Evolutionary conservation across 371 early-diverging fungal genomes (phyloP), one percentile per base, ranked within the genome.

Genomic region (Mucor indicus): DNA sequence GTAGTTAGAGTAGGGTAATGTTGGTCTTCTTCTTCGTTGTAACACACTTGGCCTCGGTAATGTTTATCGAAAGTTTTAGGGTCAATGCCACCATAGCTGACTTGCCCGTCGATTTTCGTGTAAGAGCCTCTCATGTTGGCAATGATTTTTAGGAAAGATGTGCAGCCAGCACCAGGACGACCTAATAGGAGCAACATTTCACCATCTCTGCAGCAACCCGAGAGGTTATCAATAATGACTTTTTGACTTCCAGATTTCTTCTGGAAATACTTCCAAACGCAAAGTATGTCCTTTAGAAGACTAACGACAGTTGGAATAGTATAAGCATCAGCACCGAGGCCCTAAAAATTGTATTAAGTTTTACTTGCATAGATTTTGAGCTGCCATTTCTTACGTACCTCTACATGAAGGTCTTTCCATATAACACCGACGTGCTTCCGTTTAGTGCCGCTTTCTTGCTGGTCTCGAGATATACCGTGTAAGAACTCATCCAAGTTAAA

Each of bases 151-250:
- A 88, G 60, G 17, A 88, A 55, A 8, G 84, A 81, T 7, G 84
- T 81, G 48, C 86, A 85, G 29, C 88, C 88, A 1, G 88, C 68
- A n/a, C 85, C 88, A 12, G 88, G 88, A 13, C 83, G 78, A 4
- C 88, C 88, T 6, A 88, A 72, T 1, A 86, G 84, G 7, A 88
- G 56, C 25, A 88, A 57, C 86, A 88, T 86, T 57, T 88, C 86
- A 13, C 88, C 88, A 13, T 80, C 81, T 19, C 64, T 64, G 21
- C 80, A 79, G 32, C 72, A 82, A 7, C 89, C 89, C 11, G 76
- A 70, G 43, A 79, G 55, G 17, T 74, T 57, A 23, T 78, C 55
- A 5, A 86, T 59, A 25, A 87, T 80, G 0, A 55, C 56, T 30
- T 60, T 65, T 35, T 57, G 56, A 17, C 44, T 51, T 33, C 13